phyloP scores from a whole-genome alignment of 2,329 filamentous ascomycete species.

The Lasiodiplodia sp. region DNA sequence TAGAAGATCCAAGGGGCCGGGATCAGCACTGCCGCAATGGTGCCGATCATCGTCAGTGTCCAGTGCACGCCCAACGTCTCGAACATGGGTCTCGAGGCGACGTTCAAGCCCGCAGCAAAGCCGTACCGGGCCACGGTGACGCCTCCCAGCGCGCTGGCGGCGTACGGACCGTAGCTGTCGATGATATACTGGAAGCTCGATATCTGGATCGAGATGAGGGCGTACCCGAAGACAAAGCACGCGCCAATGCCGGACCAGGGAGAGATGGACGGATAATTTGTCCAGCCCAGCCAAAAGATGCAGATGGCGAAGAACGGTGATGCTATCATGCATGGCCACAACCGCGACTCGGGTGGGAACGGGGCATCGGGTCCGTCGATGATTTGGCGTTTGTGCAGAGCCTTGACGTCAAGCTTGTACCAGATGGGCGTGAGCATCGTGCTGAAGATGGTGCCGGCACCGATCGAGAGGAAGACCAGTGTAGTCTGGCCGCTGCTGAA shows the following conservation, averaged over 20 bases:
- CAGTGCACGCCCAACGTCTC: constrained; percentile 51
- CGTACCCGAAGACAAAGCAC: constrained; percentile 42
- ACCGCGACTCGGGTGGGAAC: constrained; percentile 38
- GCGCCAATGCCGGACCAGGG: constrained; percentile 48
- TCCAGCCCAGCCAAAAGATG: constrained; percentile 62
- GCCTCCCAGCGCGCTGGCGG: constrained; percentile 51
- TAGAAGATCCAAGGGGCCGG: constrained; percentile 49
- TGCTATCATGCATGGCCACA: constrained; percentile 55
- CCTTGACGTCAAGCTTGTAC: constrained; percentile 36
- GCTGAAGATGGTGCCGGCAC: constrained; percentile 49
- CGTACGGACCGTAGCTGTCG: constrained; percentile 51
- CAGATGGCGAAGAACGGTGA: constrained; percentile 53
- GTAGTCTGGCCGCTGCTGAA: constrained; percentile 53
- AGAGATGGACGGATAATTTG: constrained; percentile 50
- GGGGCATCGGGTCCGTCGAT: constrained; percentile 26
- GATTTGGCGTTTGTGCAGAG: constrained; percentile 35
- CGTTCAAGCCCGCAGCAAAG: constrained; percentile 50
- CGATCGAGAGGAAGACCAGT: constrained; percentile 55
- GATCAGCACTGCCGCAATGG: constrained; percentile 42
- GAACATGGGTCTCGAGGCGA: constrained; percentile 51
- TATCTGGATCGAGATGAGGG: constrained; percentile 56
- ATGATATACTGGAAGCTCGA: constrained; percentile 46
- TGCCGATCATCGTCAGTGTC: constrained; percentile 51
- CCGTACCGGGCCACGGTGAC: constrained; percentile 42
- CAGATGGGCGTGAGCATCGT: constrained; percentile 46